Percentiles rank a stretch among this genome's conserved stretches.
Evolutionary conservation across 495 filamentous ascomycete genomes (phyloP).

Genomic region (Aspergillus heteromorphus): DNA sequence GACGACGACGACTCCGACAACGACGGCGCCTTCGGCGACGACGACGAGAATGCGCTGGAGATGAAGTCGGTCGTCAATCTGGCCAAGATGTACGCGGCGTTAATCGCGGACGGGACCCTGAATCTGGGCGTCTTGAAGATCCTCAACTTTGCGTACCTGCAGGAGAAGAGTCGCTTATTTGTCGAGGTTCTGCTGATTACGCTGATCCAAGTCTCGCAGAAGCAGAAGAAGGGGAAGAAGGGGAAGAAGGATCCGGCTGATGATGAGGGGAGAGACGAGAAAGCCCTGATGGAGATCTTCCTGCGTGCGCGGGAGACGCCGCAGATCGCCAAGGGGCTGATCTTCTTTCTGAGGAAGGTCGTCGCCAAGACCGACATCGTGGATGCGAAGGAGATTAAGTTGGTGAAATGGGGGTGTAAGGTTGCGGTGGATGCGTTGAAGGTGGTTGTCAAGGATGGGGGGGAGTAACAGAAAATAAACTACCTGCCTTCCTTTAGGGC

Average conservation of each 20-base stretch:
- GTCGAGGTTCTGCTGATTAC: constrained; percentile 75
- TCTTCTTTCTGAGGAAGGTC: constrained; percentile 72
- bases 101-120: constrained; percentile 64
- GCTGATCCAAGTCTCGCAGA: constrained; percentile 58
- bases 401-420: constrained; percentile 66
- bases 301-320: constrained; percentile 52
- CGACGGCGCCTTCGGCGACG: constrained; percentile 42
- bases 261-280: constrained; percentile 37
- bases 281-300: constrained; percentile 61
- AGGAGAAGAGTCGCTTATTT: constrained; percentile 69
- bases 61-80: constrained; percentile 77
- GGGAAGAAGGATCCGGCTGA: constrained; percentile 15
- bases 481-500: no score
- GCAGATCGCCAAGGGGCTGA: constrained; percentile 62
- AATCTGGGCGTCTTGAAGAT: constrained; percentile 64
- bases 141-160: constrained; percentile 73
- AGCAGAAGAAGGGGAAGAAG: constrained; percentile 23
- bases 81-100: constrained; percentile 74
- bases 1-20: constrained; percentile 51
- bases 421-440: constrained; percentile 56
- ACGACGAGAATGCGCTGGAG: constrained; percentile 40
- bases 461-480: no score
- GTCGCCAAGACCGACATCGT: constrained; percentile 71
- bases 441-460: constrained; percentile 32
- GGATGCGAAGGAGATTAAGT: constrained; percentile 51